Base-by-base conservation (phyloP, 257 asterid species). In the Penstemon davidsonii region DNA sequence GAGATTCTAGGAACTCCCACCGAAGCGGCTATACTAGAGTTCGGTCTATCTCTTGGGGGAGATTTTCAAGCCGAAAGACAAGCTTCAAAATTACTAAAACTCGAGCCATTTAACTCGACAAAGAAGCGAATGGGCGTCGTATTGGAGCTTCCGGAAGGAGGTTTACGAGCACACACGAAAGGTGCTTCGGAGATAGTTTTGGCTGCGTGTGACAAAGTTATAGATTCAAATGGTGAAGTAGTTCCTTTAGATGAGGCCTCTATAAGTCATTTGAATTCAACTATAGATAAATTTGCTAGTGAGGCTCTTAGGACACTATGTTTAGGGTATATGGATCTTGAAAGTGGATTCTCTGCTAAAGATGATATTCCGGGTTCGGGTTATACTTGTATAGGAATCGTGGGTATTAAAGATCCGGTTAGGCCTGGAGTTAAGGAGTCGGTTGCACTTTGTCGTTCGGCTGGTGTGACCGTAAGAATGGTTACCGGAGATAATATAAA, bases 401-500 rank as follows among this genome's bases (percentile, higher is more conserved):
- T 92, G 11, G 98, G 96, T 8, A 92, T 92, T 51, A 92, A 92
- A 66, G 98, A 92, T 76, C 98, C 98, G 0, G 96, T 92, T 7
- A 85, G 98, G 1, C 96, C 98, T 0, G 98, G 98, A 5, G 98
- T 92, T 6, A 79, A 76, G 41, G 98, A 92, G 72, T 87, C 98
- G 0, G 98, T 92, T 56, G 96, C 94, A 0, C 89, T 87, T n/a
- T 92, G 98, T 62, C 93, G 85, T 43, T 78, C 87, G 7, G 98
- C 98, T 61, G 98, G 98, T 38, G 84, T 92, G 4, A 82, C 85
- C 39, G 98, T 92, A 12, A 77, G 98, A 50, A 92, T 92, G 98
- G 98, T 92, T 2, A 92, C 98, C 1, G 98, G 98, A 69, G 98
- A 92, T 55, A 90, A 92, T 67, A 88, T 92, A 52, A 90, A 89